Evolutionary conservation across 495 filamentous ascomycete genomes (phyloP), one percentile per base, ranked within the genome.

Genomic region (Podospora sp.): DNA sequence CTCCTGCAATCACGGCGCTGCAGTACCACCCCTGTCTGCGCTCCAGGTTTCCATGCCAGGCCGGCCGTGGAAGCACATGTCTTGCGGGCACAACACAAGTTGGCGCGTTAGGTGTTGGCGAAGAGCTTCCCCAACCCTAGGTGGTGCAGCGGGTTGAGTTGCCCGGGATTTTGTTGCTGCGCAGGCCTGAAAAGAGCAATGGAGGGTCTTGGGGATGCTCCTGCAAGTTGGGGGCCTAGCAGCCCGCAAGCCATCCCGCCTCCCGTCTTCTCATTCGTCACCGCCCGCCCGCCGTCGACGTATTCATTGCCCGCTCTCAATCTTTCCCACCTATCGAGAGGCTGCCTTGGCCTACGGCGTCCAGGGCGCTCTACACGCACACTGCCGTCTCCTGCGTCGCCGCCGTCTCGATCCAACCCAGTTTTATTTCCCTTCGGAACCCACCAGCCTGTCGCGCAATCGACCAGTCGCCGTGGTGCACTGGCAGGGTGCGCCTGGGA

Each of bases 321-420:
- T 9, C 26, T 21, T 60, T 60, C 57, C 57, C 57, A 60, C 57
- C 57, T 60, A 60, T 60, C 29, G 57, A 60, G 26, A 36, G 57
- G 26, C 25, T 36, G 57, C 25, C 25, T 60, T 60, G 55, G 21
- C 55, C 55, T 3, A 4, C 29, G 29, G 4, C 29, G 29, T 33
- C 29, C 29, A 33, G 29, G 29, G 29, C 29, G 53, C 53, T 27
- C 26, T 27, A 46, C 40, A 46, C 40, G 40, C 53, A 21, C 26
- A 27, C 53, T 57, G 53, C 53, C 25, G 57, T 36, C 57, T 60
- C 26, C 57, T 60, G 53, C 53, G 22, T 57, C 53, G 40, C 40
- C 52, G 6, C 3, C 57, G 14, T 36, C 26, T 60, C 25, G 57
- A 18, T 36, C 29, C 29, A 35, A 36, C 57, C 26, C 57, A 60